Evolutionary conservation across 2,329 filamentous ascomycete genomes (phyloP), one percentile per base, ranked within the genome.

Genomic region (Didymella segeticola): DNA sequence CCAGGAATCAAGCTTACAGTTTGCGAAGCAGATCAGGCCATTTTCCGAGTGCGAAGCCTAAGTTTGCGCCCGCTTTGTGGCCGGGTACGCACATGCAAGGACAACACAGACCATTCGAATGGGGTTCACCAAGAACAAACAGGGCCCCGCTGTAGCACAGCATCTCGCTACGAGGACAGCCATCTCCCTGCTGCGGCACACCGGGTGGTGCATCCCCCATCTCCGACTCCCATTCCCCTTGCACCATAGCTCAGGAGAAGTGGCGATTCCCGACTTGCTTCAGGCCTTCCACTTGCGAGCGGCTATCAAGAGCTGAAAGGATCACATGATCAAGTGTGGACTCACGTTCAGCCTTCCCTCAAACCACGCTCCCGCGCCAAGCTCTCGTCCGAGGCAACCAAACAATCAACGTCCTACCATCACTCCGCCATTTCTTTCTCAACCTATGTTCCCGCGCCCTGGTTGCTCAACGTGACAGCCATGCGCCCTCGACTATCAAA

Each of bases 401-500:
- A 31, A 15, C 38, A 20, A 39, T 17, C 22, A 29, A 39, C 37
- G 31, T 20, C 15, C 36, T 29, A 27, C 11, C 31, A 33, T 15
- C 10, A 29, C 33, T 26, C 23, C 31, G 37, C 15, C 23, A 26
- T 39, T 42, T 53, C 41, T 37, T 29, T 31, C 17, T 14, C 41
- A 46, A 27, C 26, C 43, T 19, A 15, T 27, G 17, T 26, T 33
- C 37, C n/a, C 34, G 30, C 17, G 39, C 34, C 55, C n/a, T 58
- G 47, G 53, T 61, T 56, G 57, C 49, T 56, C 61, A 57, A 56
- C 46, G 52, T 53, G 58, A 58, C 49, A 60, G 47, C 53, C 58
- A 65, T 51, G 57, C 63, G 60, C 56, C 46, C 43, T 25, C 37
- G 43, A 45, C 30, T 26, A 47, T 42, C 39, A n/a, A 30, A 46